phyloP scores from a whole-genome alignment of 495 filamentous ascomycete genomes.

The Tuber magnatum region DNA sequence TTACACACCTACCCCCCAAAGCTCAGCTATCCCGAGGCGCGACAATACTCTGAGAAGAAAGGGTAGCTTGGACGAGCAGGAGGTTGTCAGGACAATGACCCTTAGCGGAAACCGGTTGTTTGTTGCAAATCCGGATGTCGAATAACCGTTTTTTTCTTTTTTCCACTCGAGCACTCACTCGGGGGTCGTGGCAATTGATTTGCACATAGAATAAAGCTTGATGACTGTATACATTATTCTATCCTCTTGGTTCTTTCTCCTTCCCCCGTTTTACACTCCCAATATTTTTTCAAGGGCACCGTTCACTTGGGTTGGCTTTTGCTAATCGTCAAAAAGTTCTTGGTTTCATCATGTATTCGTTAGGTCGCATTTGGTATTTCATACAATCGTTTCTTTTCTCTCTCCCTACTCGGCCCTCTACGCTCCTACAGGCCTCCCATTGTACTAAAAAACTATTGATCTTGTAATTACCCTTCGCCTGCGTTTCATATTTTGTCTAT shows the following conservation, averaged over 20 bases:
- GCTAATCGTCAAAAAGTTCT: conserved; percentile 8
- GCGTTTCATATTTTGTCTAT: conserved; percentile 2
- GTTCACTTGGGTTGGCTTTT: conserved; percentile 34
- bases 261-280: neutral
- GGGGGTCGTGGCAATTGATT: conserved; percentile 21
- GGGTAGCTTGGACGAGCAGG: conserved; percentile 81
- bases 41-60: conserved; percentile 57
- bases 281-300: conserved; percentile 17
- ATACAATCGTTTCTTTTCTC: neutral
- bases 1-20: conserved; percentile 46
- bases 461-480: neutral
- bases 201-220: neutral
- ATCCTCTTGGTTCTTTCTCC: conserved; percentile 16
- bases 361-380: neutral
- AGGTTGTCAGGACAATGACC: conserved; percentile 69
- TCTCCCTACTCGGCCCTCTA: neutral
- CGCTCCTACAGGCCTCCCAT: neutral
- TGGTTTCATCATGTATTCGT: neutral
- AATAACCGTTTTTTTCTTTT: neutral
- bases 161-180: neutral
- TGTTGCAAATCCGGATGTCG: conserved; percentile 82
- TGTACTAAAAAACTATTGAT: neutral
- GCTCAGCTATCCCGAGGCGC: conserved; percentile 44
- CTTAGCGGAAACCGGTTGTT: conserved; percentile 70
- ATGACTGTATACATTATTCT: neutral